Evolutionary conservation across 2,329 filamentous ascomycete genomes (phyloP), one percentile per base, ranked within the genome.

Genomic region (Calonectria hongkongensis): DNA sequence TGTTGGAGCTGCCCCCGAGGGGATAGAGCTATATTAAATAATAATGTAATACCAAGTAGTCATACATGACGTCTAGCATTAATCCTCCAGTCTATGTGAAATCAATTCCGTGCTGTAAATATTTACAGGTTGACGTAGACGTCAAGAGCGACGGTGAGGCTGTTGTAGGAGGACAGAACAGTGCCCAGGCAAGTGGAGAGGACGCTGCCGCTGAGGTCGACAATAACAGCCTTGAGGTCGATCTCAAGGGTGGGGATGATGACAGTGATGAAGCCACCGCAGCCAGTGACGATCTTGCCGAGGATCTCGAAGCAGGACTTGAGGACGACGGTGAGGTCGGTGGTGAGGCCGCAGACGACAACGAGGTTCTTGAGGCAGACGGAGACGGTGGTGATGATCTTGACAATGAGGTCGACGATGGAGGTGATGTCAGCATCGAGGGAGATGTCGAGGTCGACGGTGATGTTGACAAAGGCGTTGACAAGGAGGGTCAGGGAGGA

Each of bases 41-140:
- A 21, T 48, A 48, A 21, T 25, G 45, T 25, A 21, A n/a, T 25
- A 25, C 21, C 45, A 25, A 48, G n/a, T 48, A 48, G 45, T 48
- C 45, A 25, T 48, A n/a, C 21, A 25, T 48, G 45, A 48, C n/a
- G 13, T 48, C 45, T 48, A 48, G 45, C n/a, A 48, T 48, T 48
- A 48, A 25, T 25, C 45, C 45, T 48, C 45, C 45, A 48, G 8
- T 48, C 45, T 48, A 60, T 41, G 25, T 25, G 30, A 27, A 60
- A 39, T 41, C 33, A 60, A 60, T 51, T 25, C 27, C 25, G 39
- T 25, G n/a, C 54, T 41, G 54, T 21, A 60, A 60, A 36, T 41
- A 41, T 60, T 60, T 60, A 60, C 54, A 60, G 54, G 54, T 60
- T 60, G 54, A 60, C 25, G 54, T 27, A 60, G 54, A 60, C 54